Evolutionary conservation across 208 protist species (phyloP), one percentile per base, ranked within the genome.

Genomic region (Trichomonas tenax): DNA sequence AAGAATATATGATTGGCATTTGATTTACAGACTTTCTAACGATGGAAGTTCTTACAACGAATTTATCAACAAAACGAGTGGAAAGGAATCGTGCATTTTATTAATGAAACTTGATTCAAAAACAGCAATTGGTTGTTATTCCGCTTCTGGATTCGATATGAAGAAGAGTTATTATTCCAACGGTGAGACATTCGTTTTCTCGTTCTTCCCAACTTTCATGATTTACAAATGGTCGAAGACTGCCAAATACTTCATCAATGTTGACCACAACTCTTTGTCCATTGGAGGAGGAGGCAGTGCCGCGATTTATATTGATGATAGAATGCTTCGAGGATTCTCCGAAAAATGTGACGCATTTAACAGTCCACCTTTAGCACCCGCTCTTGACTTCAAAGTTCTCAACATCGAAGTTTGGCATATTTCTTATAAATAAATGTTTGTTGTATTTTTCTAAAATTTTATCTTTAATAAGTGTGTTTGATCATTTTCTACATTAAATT

Each of bases 301-400:
- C 21, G 82, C 82, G 11, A 89, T 89, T 89, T 89, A 31, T 0
- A 21, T 89, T 46, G 82, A 89, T 46, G 40, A 40, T 6, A 89
- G 36, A n/a, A 44, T 89, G 34, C 17, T 89, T 14, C 23, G 41
- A 9, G 82, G 82, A 6, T 89, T 89, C 40, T 44, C n/a, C 40
- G 82, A 89, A 46, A 89, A 89, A 46, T 89, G 82, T 48, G 36
- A 89, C 17, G 82, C 82, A 45, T 89, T 89, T 38, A 89, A 89
- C 36, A 44, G 3, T 23, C 36, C 40, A 48, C 82, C 34, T 10
- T 17, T 89, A 0, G 17, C 82, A n/a, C 17, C 82, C 0, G 31
- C 36, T 44, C 40, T 89, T 0, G 40, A 89, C 4, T 48, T 89
- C 36, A 89, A 48, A 31, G 8, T 45, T 17, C 36, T 46, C 11